Evolutionary conservation across 2,329 filamentous ascomycete genomes (phyloP).

Genomic region (Penicillium sp.): DNA sequence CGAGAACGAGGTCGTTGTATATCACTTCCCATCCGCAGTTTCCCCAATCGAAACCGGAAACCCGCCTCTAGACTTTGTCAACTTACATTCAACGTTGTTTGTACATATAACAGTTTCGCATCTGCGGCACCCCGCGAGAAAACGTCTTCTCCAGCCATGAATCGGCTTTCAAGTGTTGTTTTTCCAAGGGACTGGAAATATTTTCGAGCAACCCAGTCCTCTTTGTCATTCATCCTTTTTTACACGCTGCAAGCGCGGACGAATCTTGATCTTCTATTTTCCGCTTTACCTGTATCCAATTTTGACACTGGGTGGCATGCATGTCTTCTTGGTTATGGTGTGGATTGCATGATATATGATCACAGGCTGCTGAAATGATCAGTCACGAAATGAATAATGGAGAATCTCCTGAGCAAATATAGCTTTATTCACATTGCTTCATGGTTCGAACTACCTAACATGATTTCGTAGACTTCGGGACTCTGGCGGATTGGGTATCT

Average conservation of each 20-base stretch:
- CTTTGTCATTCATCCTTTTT: conserved; percentile 8
- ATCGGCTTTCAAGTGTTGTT: background rate
- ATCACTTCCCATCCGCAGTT: conserved; percentile 8
- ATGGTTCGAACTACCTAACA: too few species aligned
- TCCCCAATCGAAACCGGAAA: conserved; percentile 13
- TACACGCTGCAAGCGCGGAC: background rate
- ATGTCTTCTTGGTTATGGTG: conserved; percentile 5
- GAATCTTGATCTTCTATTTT: background rate
- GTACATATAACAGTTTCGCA: conserved; percentile 32
- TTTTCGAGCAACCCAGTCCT: background rate
- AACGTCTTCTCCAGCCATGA: background rate
- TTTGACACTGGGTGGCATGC: conserved; percentile 12
- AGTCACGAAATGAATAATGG: background rate
- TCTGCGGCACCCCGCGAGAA: conserved; percentile 1
- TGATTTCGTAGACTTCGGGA: background rate
- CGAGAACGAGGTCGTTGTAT: conserved; percentile 17
- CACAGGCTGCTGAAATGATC: background rate
- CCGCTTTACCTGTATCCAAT: conserved; percentile 24
- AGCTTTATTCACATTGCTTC: background rate
- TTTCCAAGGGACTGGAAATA: background rate
- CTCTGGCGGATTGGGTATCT: conserved; percentile 55
- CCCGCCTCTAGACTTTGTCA: conserved; percentile 17
- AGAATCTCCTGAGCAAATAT: background rate
- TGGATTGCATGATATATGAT: conserved; percentile 18
- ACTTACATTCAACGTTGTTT: conserved; percentile 28